A percentile compares a stretch with the other conserved stretches of the same genome.
Evolutionary conservation across 202 grass and related monocot species (phyloP).

Genomic region (Zoysia matrella): DNA sequence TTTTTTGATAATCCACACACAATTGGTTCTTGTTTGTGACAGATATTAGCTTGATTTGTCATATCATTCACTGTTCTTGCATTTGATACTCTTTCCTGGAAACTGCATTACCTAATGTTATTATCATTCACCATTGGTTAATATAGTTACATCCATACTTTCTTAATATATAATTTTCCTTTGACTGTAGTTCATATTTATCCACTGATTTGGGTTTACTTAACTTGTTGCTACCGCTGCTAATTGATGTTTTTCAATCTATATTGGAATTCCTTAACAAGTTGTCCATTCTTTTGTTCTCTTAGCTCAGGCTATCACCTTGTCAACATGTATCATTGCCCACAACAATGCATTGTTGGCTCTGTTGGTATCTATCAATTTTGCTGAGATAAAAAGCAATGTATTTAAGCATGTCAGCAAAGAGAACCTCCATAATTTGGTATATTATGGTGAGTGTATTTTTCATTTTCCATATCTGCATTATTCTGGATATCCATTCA

Average conservation of each 20-base stretch:
- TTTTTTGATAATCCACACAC: constrained; percentile 28
- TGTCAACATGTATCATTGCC: too few relatives aligned
- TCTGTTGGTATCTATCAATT: too few relatives aligned
- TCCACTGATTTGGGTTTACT: constrained; percentile 2
- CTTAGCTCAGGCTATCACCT: constrained; percentile 47
- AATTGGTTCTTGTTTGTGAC: constrained; percentile 45
- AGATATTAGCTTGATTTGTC: constrained; percentile 99
- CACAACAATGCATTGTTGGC: too few relatives aligned
- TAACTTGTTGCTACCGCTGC: not conserved
- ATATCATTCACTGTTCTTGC: constrained; percentile 90
- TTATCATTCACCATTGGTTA: constrained; percentile 21
- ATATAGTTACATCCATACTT: constrained; percentile 14
- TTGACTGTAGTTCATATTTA: not conserved
- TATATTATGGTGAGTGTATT: constrained; percentile 85
- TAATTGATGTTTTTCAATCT: constrained; percentile 28
- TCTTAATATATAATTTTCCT: constrained; percentile 13
- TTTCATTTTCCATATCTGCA: constrained; percentile 30
- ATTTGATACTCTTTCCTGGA: constrained; percentile 92
- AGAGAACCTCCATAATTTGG: constrained; percentile 96
- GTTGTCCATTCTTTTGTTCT: constrained; percentile 91
- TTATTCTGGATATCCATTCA: constrained; percentile 32
- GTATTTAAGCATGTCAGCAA: constrained; percentile 97
- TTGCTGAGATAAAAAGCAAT: too few relatives aligned
- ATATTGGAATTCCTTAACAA: constrained; percentile 72
- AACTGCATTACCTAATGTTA: constrained; percentile 21